Percentiles rank a stretch among this genome's conserved stretches.
Evolutionary conservation across 2,329 filamentous ascomycete species (phyloP).

Genomic region (Neonectria sp.): DNA sequence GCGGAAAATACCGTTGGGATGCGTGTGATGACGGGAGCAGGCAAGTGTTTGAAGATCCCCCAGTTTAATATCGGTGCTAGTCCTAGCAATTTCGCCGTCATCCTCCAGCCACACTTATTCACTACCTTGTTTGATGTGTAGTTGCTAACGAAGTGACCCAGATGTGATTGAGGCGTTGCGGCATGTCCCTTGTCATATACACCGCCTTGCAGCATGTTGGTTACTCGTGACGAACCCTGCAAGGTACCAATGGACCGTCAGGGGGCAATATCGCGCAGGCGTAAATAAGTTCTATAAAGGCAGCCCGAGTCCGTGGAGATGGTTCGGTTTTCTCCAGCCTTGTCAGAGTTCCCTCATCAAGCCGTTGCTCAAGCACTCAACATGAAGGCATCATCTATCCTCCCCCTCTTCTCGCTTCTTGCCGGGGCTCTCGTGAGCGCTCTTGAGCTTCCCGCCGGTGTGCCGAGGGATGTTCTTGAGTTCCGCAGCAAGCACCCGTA

Average conservation of each 20-base stretch:
- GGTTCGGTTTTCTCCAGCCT: not conserved
- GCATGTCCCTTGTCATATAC: not conserved
- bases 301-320: not conserved
- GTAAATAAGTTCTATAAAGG: not conserved
- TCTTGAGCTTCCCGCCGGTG: constrained; percentile 43
- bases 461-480: constrained; percentile 44
- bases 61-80: not conserved
- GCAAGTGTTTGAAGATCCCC: constrained; percentile 2
- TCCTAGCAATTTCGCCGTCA: constrained; percentile 1
- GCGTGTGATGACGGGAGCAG: constrained; percentile 4
- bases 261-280: not conserved
- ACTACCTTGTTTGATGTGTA: not conserved
- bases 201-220: not conserved
- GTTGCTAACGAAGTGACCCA: not conserved
- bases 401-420: constrained; percentile 39
- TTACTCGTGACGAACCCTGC: not conserved
- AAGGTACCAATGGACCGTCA: not conserved
- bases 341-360: not conserved
- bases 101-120: not conserved
- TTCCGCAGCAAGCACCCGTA: constrained; percentile 44
- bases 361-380: not conserved
- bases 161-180: not conserved
- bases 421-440: constrained; percentile 36
- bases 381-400: constrained; percentile 43
- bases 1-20: constrained; percentile 8